Percentiles rank a stretch among this genome's conserved stretches.
Conservation (phyloP, 441 rosid genomes). For the Corymbia citriodora region DNA sequence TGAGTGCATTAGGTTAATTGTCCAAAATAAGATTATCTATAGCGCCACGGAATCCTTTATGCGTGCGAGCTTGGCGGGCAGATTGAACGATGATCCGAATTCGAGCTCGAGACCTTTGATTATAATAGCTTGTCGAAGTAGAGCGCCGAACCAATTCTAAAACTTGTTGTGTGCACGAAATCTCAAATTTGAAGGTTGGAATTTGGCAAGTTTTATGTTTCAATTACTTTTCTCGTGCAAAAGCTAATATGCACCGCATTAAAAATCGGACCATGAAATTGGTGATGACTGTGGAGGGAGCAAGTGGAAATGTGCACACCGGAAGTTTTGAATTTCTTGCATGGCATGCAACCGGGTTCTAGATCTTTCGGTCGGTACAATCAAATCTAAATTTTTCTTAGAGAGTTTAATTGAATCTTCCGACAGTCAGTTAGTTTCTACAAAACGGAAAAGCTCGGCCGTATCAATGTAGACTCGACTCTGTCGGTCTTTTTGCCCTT, state of each 20-base stretch:
- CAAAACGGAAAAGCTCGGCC: neutral
- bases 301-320: neutral
- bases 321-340: neutral
- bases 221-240: neutral
- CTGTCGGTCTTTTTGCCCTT: neutral
- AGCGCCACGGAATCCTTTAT: neutral
- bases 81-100: neutral
- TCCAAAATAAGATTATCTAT: neutral
- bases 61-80: neutral
- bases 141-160: neutral
- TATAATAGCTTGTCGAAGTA: neutral
- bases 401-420: neutral
- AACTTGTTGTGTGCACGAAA: neutral
- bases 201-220: neutral
- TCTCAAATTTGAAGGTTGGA: neutral
- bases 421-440: neutral
- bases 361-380: neutral
- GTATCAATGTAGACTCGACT: neutral
- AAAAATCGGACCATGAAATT: neutral
- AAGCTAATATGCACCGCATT: neutral
- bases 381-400: neutral
- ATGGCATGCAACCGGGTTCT: neutral
- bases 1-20: neutral
- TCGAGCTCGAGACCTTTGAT: neutral
- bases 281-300: neutral